Evolutionary conservation across 1,284 basidiomycete genomes (phyloP), one percentile per base, ranked within the genome.

Genomic region (Inonotus hispidus): DNA sequence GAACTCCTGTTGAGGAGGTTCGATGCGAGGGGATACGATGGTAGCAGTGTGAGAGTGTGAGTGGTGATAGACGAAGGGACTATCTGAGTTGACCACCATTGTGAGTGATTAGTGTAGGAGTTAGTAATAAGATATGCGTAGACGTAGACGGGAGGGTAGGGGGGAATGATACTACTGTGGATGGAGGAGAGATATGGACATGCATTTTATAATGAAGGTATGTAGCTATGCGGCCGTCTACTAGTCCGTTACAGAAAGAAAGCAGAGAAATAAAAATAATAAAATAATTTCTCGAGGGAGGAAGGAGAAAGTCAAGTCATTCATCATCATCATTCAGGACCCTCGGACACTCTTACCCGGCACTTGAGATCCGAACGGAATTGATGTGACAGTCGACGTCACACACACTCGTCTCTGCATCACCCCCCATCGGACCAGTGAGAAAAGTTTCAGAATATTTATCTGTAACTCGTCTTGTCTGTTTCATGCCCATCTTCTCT

Each of bases 71-170:
- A 21, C 41, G 41, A 43, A 43, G 46, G 16, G 47, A 13, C 25
- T 16, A 46, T 58, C 57, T 32, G 57, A 58, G 57, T 58, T 50
- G 46, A 38, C 37, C 6, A 49, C 57, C 56, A 57, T 56, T 39
- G 37, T 57, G 46, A 49, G n/a, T 49, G 23, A 21, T 13, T 21
- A 21, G 41, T 3, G 14, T 23, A 8, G 32, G 32, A 32, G 32
- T 32, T n/a, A n/a, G 14, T 45, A 21, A 45, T 16, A 21, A 21
- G 14, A 21, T 45, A 21, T n/a, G 13, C 41, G 14, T 3, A 3
- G 41, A n/a, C n/a, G n/a, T n/a, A n/a, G n/a, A n/a, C n/a, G n/a
- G n/a, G n/a, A n/a, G n/a, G n/a, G n/a, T n/a, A 21, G 21, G 16
- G 41, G 21, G 41, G 41, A 14, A 45, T 45, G 41, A n/a, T 45